Conservation (phyloP, 805 yeast species). For the Starmerella tilneyi region DNA sequence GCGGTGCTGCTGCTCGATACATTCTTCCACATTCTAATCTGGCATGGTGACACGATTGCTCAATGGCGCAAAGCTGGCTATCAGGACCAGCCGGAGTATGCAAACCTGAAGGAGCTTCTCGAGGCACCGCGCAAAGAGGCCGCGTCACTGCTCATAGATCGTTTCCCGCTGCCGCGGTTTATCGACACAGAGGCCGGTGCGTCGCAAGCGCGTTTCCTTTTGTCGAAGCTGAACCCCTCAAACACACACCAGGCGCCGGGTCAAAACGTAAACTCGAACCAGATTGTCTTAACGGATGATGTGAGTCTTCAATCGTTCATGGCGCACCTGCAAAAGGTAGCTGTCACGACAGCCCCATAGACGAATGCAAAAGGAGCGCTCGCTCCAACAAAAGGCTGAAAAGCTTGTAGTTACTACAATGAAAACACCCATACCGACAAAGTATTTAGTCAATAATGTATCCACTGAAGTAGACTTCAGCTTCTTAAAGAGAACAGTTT, state of each 20-base stretch:
- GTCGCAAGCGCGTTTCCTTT: constrained; percentile 92
- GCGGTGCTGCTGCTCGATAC: constrained; percentile 83
- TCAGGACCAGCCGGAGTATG: constrained; percentile 84
- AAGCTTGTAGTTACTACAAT: background rate
- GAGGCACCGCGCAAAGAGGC: constrained; percentile 90
- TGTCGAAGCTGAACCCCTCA: constrained; percentile 90
- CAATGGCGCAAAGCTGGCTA: constrained; percentile 94
- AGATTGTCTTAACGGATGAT: constrained; percentile 90
- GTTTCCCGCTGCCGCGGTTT: constrained; percentile 96
- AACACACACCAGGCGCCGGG: constrained; percentile 55
- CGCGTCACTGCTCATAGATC: constrained; percentile 75
- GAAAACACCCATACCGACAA: too few relatives aligned
- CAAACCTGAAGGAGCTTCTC: constrained; percentile 72
- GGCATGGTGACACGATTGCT: constrained; percentile 90
- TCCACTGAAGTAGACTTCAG: too few relatives aligned
- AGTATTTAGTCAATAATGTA: background rate
- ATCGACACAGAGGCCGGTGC: constrained; percentile 98
- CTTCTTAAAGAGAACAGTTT: too few relatives aligned
- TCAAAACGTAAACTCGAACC: constrained; percentile 36
- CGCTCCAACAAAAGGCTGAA: background rate
- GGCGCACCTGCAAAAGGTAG: constrained; percentile 85
- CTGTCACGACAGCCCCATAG: constrained; percentile 39
- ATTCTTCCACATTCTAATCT: constrained; percentile 89
- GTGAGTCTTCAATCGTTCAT: constrained; percentile 90
- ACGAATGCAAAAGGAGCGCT: background rate